phyloP scores from a whole-genome alignment of 176 grass and related monocot species.

The Aegilops longissima region DNA sequence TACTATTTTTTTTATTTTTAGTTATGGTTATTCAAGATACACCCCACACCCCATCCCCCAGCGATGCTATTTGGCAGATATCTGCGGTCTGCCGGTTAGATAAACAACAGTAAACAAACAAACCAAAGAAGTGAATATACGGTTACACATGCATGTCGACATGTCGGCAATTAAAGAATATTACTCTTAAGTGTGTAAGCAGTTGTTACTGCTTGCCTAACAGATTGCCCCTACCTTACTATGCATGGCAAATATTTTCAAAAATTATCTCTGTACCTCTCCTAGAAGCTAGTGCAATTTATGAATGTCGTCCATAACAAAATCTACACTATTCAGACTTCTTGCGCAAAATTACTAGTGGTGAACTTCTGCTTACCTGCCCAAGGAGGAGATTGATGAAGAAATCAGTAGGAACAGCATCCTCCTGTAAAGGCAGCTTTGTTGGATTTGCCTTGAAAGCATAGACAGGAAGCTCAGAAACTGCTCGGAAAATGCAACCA shows the following conservation, averaged over 20 bases:
- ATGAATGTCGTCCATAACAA: background rate
- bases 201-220: background rate
- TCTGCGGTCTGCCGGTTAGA: background rate
- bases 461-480: slow-evolving; percentile 79
- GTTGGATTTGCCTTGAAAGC: slow-evolving; percentile 49
- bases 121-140: background rate
- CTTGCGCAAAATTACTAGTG: background rate
- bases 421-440: slow-evolving; percentile 22
- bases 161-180: background rate
- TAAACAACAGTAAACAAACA: background rate
- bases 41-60: background rate
- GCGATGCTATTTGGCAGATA: background rate
- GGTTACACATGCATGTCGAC: background rate
- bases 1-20: background rate
- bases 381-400: slow-evolving; percentile 82
- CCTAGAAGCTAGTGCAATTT: background rate
- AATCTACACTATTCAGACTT: background rate
- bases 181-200: background rate
- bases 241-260: background rate
- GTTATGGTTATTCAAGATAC: background rate
- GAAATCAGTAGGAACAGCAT: slow-evolving; percentile 31
- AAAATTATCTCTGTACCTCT: background rate
- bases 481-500: slow-evolving; percentile 42
- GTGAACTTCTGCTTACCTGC: slow-evolving; percentile 52
- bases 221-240: background rate